Conservation (phyloP, 2,329 filamentous ascomycete species). For the Coleophoma cylindrospora region DNA sequence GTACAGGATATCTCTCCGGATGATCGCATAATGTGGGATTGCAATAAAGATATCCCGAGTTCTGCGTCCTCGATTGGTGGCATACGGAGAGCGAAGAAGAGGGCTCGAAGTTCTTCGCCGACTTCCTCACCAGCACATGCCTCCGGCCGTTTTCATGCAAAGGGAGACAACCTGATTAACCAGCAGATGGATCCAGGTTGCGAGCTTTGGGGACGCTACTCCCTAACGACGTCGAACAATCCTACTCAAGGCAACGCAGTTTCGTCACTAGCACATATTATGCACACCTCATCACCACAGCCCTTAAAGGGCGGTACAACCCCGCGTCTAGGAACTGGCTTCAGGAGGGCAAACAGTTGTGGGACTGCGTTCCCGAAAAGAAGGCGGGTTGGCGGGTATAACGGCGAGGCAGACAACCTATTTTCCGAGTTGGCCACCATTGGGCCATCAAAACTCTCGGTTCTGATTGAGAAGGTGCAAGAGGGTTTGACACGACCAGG, state of each 20-base stretch:
- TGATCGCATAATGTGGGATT: conserved; percentile 57
- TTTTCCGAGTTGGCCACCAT: conserved; percentile 33
- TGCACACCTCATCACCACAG: conserved; percentile 67
- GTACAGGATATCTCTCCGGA: conserved; percentile 51
- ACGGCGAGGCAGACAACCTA: conserved; percentile 34
- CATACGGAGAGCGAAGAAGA: conserved; percentile 46
- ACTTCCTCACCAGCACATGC: conserved; percentile 54
- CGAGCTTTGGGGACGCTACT: conserved; percentile 74
- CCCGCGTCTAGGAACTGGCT: conserved; percentile 37
- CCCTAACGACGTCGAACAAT: conserved; percentile 36
- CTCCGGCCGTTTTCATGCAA: conserved; percentile 26
- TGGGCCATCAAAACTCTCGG: conserved; percentile 49
- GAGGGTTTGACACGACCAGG: conserved; percentile 36
- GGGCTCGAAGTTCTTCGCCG: conserved; percentile 71
- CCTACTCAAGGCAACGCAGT: conserved; percentile 27
- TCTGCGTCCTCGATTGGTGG: conserved; percentile 42
- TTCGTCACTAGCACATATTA: conserved; percentile 58
- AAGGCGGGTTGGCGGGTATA: conserved; percentile 39
- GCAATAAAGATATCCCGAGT: conserved; percentile 37
- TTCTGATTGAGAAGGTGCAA: conserved; percentile 63
- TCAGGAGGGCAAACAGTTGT: conserved; percentile 65
- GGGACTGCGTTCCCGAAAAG: conserved; percentile 69
- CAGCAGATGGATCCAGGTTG: conserved; percentile 67
- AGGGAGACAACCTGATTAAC: conserved; percentile 38
- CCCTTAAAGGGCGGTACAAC: conserved; percentile 39